These are phyloP conservation scores for Vanderwaltozyma verrucispora DNA, from an alignment of 805 yeast genomes.

Conservation along the genomic window DNA sequence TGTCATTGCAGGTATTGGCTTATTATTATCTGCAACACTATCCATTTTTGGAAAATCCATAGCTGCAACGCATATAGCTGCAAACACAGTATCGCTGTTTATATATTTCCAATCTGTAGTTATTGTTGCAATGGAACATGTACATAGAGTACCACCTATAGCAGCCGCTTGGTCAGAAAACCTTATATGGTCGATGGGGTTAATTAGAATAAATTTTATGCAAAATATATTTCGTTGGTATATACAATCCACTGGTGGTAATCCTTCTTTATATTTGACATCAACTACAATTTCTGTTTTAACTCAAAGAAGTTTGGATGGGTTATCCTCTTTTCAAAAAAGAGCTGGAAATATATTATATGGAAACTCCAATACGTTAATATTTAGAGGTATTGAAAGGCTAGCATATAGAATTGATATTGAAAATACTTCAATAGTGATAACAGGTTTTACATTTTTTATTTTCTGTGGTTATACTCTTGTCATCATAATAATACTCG, in stretches of 20 bases:
- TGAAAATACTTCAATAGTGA: constrained; percentile 74
- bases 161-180: constrained; percentile 90
- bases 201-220: constrained; percentile 70
- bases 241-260: constrained; percentile 81
- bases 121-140: constrained; percentile 74
- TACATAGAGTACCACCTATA: constrained; percentile 81
- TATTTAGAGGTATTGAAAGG: constrained; percentile 80
- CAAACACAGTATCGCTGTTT: constrained; percentile 76
- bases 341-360: constrained; percentile 32
- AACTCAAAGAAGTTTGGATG: constrained; percentile 42
- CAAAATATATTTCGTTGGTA: constrained; percentile 80
- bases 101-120: constrained; percentile 84
- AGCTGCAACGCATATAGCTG: constrained; percentile 82
- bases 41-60: constrained; percentile 80
- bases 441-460: constrained; percentile 82
- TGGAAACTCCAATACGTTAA: constrained; percentile 50
- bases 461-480: constrained; percentile 64
- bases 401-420: constrained; percentile 66
- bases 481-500: constrained; percentile 44
- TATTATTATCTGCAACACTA: constrained; percentile 69
- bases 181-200: constrained; percentile 91
- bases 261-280: constrained; percentile 58
- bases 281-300: constrained; percentile 55
- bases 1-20: constrained; percentile 77
- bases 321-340: constrained; percentile 14